Evolutionary conservation across 805 yeast genomes (phyloP).

Genomic region (Myxozyma neotropica): DNA sequence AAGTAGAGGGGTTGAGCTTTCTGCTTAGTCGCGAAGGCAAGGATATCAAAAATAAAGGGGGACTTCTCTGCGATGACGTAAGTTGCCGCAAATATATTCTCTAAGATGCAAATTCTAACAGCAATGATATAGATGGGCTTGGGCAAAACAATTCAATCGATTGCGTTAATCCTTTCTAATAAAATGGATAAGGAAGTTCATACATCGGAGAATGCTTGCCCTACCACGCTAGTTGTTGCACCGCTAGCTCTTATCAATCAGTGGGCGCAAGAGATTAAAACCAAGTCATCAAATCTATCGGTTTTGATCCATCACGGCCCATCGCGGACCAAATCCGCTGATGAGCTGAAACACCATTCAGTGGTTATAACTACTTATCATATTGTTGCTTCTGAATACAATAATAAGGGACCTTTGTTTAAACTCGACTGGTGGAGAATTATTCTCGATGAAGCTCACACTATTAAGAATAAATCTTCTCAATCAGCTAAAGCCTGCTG

Average conservation of each 20-base stretch:
- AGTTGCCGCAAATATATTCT: neutral
- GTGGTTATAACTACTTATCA: conserved; percentile 91
- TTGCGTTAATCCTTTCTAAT: conserved; percentile 60
- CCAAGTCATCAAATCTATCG: conserved; percentile 43
- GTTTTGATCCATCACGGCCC: conserved; percentile 46
- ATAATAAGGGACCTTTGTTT: conserved; percentile 37
- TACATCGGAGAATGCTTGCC: conserved; percentile 30
- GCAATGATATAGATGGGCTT: conserved; percentile 69
- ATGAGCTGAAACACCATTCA: conserved; percentile 53
- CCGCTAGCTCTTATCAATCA: conserved; percentile 50
- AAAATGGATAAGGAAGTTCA: conserved; percentile 48
- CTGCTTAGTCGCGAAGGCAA: conserved; percentile 46
- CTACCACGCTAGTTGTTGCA: conserved; percentile 47
- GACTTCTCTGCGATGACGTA: conserved; percentile 72
- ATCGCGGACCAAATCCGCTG: conserved; percentile 22
- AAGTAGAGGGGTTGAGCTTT: conserved; percentile 50
- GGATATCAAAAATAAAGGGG: conserved; percentile 49
- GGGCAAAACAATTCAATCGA: conserved; percentile 81
- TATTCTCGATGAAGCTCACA: conserved; percentile 69
- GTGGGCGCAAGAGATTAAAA: conserved; percentile 47
- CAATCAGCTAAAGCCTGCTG: conserved; percentile 52
- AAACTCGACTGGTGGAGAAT: conserved; percentile 53
- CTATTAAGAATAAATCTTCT: conserved; percentile 55
- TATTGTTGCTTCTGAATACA: conserved; percentile 53
- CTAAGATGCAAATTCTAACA: neutral